phyloP scores from a whole-genome alignment of 768 basidiomycete species.

The Mycena polygramma region DNA sequence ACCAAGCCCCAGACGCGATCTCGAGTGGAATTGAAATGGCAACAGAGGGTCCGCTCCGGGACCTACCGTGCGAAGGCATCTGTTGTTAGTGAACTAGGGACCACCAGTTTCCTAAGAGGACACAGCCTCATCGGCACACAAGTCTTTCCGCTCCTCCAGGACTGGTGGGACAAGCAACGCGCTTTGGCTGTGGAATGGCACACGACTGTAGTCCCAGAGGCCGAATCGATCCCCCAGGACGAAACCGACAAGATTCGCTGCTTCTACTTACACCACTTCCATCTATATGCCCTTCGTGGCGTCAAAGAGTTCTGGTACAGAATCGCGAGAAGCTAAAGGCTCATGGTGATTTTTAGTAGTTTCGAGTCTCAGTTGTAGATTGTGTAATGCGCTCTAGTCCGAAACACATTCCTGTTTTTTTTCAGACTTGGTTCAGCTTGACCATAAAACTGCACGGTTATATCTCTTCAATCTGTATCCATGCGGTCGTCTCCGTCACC shows the following conservation, averaged over 20 bases:
- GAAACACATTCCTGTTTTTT: no score
- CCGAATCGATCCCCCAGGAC: not conserved
- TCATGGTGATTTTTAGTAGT: not conserved
- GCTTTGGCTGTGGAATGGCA: not conserved
- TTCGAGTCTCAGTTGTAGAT: no score
- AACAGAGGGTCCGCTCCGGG: not conserved
- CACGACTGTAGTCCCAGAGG: not conserved
- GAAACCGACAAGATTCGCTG: not conserved
- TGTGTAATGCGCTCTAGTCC: no score
- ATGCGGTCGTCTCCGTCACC: constrained; percentile 65
- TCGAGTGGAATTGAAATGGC: not conserved
- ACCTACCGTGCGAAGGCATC: not conserved
- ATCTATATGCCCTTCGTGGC: constrained; percentile 10
- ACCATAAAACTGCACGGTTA: no score
- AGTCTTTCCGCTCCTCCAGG: constrained; percentile 1
- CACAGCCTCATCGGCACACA: not conserved
- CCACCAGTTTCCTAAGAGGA: not conserved
- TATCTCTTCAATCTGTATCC: constrained; percentile 78
- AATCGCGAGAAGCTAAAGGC: not conserved
- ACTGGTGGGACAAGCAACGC: not conserved
- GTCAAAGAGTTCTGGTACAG: constrained; percentile 7
- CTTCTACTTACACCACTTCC: constrained; percentile 7
- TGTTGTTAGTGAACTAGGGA: not conserved
- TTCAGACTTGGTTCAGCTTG: no score
- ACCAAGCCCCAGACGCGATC: not conserved